Evolutionary conservation across 495 filamentous ascomycete genomes (phyloP), one percentile per base, ranked within the genome.

Genomic region (Corynascus novoguineensis): DNA sequence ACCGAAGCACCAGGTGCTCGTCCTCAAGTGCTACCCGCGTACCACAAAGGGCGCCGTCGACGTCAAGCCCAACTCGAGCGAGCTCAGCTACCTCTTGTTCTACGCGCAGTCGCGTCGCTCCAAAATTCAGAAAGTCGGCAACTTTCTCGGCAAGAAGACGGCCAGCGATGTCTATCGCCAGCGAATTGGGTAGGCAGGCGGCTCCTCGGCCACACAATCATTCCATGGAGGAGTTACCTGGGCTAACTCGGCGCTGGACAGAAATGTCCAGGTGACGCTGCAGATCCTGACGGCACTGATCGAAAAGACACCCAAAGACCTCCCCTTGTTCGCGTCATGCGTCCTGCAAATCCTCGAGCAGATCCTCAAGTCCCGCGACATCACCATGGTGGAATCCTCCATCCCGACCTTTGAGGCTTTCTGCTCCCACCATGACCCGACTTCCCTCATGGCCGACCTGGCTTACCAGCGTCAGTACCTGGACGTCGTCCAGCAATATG

Each of bases 51-150:
- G 87, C 57, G 88, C 88, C 45, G 81, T 86, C 66, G 89, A 95
- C 60, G 88, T 95, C 55, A 92, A 90, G 71, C 90, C 92, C 9
- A 97, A 97, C 68, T 86, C 88, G 42, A 93, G 88, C 71, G 92
- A 97, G 75, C 83, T 97, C 40, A 95, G 89, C 68, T 97, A 97
- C 68, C 81, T 97, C 50, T 83, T 96, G 27, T 97, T 92, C 79
- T 96, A 97, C 79, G 89, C 87, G 40, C 92, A 89, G 68, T 93
- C 91, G 61, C 87, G 92, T 50, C 82, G 89, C 56, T 91, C 87
- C 71, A 97, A 96, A 81, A 81, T 97, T 53, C 89, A 91, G 66
- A 97, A 97, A 69, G 89, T 97, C 47, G 89, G 89, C 68, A 82
- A 82, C 64, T 97, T 95, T 66, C 75, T 97, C 64, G 90, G 95